Evolutionary conservation across 2,329 filamentous ascomycete genomes (phyloP).

Genomic region (Penicillium sp.): DNA sequence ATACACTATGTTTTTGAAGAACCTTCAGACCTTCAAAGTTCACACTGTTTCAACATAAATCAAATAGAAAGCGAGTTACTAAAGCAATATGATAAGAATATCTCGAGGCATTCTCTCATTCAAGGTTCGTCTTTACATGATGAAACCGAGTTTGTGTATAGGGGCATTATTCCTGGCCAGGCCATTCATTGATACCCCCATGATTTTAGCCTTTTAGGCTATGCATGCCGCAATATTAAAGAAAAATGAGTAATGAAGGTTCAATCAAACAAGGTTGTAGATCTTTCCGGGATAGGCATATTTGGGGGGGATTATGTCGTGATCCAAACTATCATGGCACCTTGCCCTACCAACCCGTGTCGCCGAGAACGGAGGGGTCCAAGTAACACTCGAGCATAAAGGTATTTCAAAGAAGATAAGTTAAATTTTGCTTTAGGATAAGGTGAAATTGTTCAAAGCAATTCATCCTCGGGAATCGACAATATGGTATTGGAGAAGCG

Average conservation of each 20-base stretch:
- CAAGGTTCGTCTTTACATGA: not conserved
- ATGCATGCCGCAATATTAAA: not conserved
- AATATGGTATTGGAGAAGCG: slow-evolving; percentile 4
- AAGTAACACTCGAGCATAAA: not conserved
- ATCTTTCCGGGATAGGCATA: not conserved
- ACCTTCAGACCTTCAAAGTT: too few relatives aligned
- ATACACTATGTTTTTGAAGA: too few relatives aligned
- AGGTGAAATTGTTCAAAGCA: not conserved
- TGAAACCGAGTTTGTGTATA: not conserved
- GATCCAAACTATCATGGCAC: slow-evolving; percentile 27
- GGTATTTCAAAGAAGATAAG: too few relatives aligned
- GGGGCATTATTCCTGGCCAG: not conserved
- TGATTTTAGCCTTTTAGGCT: not conserved
- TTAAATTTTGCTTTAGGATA: not conserved
- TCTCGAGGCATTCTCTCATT: not conserved
- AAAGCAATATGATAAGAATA: too few relatives aligned
- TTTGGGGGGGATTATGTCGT: slow-evolving; percentile 17
- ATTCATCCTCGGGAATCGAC: not conserved
- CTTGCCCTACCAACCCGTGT: not conserved
- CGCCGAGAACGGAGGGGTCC: not conserved
- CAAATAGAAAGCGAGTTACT: too few relatives aligned
- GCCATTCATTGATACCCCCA: not conserved
- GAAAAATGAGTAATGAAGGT: not conserved
- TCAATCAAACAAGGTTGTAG: not conserved
- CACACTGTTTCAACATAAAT: too few relatives aligned